Base-by-base conservation (phyloP, 805 yeast genomes). In the Starmerella apis region DNA sequence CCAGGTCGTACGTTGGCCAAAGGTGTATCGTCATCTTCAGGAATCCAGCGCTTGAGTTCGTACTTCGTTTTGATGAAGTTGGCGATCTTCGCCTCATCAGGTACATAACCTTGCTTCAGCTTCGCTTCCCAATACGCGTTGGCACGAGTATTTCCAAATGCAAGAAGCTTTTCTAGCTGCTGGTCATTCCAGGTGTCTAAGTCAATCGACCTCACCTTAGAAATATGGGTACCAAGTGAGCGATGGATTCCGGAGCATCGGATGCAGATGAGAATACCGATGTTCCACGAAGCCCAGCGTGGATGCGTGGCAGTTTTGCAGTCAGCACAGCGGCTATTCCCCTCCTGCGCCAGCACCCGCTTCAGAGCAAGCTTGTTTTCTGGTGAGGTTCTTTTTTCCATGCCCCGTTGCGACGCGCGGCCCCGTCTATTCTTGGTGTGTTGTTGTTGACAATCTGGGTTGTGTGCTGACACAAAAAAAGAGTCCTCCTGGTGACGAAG, bases 131-230 rank as follows among this genome's bases (percentile, higher is more conserved):
- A 92, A 65, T 73, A 83, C 60, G 65, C 55, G 64, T 92, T 92
- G 24, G 94, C 92, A 35, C 63, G 75, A 72, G 69, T 74, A 63
- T 90, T 90, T 1, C 95, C 95, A 94, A 95, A 85, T 58, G 76
- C 70, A 27, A 86, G 79, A 83, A 92, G 80, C 54, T 77, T 78
- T 53, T 75, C 79, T 27, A 86, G 77, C 65, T 92, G 96, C 61
- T 84, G 95, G 59, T 87, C 95, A 5, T 92, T 84, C 98, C 98
- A 90, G 1, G 94, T 83, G 64, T 90, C 97, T 61, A 90, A 73
- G 68, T 92, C 97, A 33, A 90, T 94, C 5, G 94, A 83, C 63
- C 92, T 86, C 46, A 92, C 97, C 62, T 86, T 76, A 25, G 94
- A 81, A 43, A 90, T 86, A 67, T 90, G 98, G 0, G 96, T 88